Evolutionary conservation across 208 protist species (phyloP).

Genomic region (Leishmania gerbilli): DNA sequence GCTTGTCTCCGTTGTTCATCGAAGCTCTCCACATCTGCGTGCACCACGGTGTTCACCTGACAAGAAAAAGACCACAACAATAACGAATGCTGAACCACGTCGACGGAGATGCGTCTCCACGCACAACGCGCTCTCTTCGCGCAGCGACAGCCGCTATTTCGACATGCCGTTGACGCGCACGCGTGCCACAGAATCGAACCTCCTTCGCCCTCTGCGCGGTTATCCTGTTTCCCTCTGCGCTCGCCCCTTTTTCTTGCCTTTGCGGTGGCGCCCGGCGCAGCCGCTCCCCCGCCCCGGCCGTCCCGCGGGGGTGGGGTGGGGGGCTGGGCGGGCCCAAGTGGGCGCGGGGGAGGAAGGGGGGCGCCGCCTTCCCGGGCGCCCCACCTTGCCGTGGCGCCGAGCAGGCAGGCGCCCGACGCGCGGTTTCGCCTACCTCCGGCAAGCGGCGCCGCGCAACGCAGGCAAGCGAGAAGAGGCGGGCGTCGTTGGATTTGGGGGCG

Average conservation of each 20-base stretch:
- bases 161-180: neutral
- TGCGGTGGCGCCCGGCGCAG: too few relatives aligned
- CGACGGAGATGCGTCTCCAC: neutral
- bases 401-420: too few relatives aligned
- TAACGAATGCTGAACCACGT: neutral
- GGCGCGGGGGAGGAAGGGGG: too few relatives aligned
- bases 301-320: too few relatives aligned
- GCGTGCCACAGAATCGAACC: neutral
- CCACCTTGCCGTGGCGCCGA: too few relatives aligned
- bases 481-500: too few relatives aligned
- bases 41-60: neutral
- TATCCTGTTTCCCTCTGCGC: neutral
- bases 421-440: accelerated
- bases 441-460: too few relatives aligned
- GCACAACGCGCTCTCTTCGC: neutral
- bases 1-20: neutral
- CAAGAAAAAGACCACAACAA: neutral
- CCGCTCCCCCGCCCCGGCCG: too few relatives aligned
- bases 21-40: neutral
- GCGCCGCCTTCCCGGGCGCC: too few relatives aligned
- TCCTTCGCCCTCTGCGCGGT: neutral
- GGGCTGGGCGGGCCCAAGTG: too few relatives aligned
- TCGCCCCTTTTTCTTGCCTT: too few relatives aligned
- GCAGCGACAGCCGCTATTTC: neutral
- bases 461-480: too few relatives aligned